phyloP scores from a whole-genome alignment of 129 eudicot genomes.

The Dittrichia graveolens region DNA sequence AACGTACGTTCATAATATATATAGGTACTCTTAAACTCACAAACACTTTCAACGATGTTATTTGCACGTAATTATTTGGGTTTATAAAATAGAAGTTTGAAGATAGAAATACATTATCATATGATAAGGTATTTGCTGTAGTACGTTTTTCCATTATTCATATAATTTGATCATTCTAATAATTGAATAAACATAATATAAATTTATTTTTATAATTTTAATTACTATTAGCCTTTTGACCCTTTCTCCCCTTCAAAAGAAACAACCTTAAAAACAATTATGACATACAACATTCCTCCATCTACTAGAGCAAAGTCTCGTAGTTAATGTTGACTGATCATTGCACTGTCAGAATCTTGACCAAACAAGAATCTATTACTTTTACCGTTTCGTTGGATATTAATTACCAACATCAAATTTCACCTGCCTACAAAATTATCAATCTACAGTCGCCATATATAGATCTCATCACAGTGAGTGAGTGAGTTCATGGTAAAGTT shows the following conservation, averaged over 20 bases:
- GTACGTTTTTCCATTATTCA: no score
- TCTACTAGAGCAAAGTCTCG: not conserved
- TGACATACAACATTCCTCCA: not conserved
- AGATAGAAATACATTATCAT: no score
- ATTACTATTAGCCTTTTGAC: no score
- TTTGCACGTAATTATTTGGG: no score
- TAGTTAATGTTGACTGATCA: conserved; percentile 9
- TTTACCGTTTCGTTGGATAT: not conserved
- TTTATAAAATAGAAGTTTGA: no score
- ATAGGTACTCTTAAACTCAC: no score
- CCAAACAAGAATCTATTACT: not conserved
- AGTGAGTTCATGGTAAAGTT: not conserved
- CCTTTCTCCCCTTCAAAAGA: not conserved
- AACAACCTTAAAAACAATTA: conserved; percentile 11
- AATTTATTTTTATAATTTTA: no score
- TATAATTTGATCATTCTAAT: no score
- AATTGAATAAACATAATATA: no score
- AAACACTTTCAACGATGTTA: no score
- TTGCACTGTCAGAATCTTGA: conserved; percentile 20
- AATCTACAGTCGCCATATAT: not conserved
- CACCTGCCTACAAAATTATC: conserved; percentile 9
- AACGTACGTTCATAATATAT: no score
- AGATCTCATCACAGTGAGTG: not conserved
- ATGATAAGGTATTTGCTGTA: no score
- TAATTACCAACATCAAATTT: conserved; percentile 21